Conservation (phyloP, 169 alveolate genomes). For the Plasmodium gallinaceum region DNA sequence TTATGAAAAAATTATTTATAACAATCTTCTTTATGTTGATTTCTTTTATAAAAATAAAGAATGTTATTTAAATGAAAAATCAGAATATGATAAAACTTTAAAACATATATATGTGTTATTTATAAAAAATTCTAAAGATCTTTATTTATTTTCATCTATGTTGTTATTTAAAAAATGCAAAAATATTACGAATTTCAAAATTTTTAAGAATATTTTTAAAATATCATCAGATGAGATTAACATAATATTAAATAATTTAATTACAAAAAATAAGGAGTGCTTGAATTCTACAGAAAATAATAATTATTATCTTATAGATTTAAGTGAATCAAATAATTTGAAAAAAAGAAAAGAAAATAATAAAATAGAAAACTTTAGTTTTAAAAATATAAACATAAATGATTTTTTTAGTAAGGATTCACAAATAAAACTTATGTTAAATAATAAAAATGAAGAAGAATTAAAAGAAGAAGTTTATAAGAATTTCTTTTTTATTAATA, state of each 20-base stretch:
- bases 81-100: conserved; percentile 14
- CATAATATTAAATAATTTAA: conserved; percentile 11
- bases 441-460: conserved; percentile 30
- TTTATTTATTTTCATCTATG: conserved; percentile 39
- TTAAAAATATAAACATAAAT: conserved; percentile 44
- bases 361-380: conserved; percentile 27
- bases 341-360: conserved; percentile 22
- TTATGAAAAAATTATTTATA: conserved; percentile 44
- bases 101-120: conserved; percentile 13
- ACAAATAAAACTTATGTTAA: conserved; percentile 7
- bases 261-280: not conserved
- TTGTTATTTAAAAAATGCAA: conserved; percentile 17
- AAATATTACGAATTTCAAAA: conserved; percentile 20
- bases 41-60: conserved; percentile 37
- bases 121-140: conserved; percentile 44
- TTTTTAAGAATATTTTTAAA: conserved; percentile 30
- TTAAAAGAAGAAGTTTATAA: conserved; percentile 30
- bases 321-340: not conserved
- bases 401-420: conserved; percentile 27
- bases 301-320: not conserved
- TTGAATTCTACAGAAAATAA: not conserved
- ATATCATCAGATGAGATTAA: conserved; percentile 42
- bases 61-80: not conserved
- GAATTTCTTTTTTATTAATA: conserved; percentile 54
- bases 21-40: conserved; percentile 8